Conservation (phyloP, 2,329 filamentous ascomycete species). For the Aspergillus hortae region DNA sequence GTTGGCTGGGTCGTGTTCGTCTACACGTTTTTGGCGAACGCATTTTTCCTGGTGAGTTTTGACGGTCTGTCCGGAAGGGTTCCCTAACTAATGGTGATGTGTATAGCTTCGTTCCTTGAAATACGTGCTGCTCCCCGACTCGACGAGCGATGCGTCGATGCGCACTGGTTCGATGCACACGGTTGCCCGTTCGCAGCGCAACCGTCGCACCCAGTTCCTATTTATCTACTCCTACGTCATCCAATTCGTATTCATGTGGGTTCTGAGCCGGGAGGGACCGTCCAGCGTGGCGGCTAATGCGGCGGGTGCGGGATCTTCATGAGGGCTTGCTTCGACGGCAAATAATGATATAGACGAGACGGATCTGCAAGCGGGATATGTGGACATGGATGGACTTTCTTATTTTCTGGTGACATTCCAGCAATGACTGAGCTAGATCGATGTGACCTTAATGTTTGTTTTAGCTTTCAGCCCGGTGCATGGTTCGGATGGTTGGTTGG, state of each 20-base stretch:
- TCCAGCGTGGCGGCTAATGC: constrained; percentile 19
- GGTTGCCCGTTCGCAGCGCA: constrained; percentile 80
- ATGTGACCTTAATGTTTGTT: too few relatives aligned
- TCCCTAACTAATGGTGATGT: constrained; percentile 1
- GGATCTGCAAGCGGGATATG: constrained; percentile 11
- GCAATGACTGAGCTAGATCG: too few relatives aligned
- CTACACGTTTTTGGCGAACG: constrained; percentile 92
- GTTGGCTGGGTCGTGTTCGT: constrained; percentile 82
- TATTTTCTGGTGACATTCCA: neutral
- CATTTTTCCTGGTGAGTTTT: constrained; percentile 78
- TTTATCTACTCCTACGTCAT: constrained; percentile 93
- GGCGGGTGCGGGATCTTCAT: constrained; percentile 11
- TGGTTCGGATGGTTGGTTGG: too few relatives aligned
- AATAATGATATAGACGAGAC: constrained; percentile 22
- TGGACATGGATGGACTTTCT: neutral
- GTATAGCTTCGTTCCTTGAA: constrained; percentile 82
- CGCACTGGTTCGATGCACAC: constrained; percentile 60
- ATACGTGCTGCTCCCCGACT: constrained; percentile 91
- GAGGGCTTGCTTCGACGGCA: constrained; percentile 5
- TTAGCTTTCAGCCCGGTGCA: too few relatives aligned
- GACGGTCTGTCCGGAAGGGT: neutral
- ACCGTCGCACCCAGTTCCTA: constrained; percentile 83
- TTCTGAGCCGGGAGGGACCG: constrained; percentile 56
- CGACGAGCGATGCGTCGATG: constrained; percentile 60
- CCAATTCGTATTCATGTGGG: constrained; percentile 94